Conservation (phyloP, 2,329 filamentous ascomycete species). For the Fusarium ambrosium region DNA sequence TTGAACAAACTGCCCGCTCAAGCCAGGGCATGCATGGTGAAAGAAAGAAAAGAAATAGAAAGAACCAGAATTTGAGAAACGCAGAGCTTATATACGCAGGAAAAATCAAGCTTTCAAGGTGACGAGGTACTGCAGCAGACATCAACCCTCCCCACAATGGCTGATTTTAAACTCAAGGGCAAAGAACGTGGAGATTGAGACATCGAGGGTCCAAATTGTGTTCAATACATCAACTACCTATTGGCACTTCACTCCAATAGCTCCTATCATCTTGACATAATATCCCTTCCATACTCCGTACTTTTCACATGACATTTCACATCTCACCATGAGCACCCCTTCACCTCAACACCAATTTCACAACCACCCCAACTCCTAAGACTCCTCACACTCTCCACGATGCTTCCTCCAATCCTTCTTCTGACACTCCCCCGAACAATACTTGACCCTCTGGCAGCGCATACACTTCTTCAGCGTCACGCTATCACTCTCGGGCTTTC, state of each 20-base stretch:
- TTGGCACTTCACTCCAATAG: not conserved
- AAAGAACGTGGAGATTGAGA: not conserved
- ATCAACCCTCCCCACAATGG: not conserved
- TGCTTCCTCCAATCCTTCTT: slow-evolving; percentile 68
- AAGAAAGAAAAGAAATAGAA: slow-evolving; percentile 10
- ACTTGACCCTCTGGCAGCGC: slow-evolving; percentile 60
- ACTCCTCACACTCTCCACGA: slow-evolving; percentile 55
- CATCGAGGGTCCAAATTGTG: not conserved
- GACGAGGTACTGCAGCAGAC: not conserved
- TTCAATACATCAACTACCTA: not conserved
- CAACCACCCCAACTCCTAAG: not conserved
- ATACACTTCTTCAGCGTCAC: slow-evolving; percentile 59
- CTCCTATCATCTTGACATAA: not conserved
- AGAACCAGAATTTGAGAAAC: not conserved
- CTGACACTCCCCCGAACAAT: slow-evolving; percentile 68
- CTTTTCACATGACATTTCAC: not conserved
- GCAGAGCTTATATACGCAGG: slow-evolving; percentile 9
- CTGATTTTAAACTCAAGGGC: not conserved
- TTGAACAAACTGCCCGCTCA: slow-evolving; percentile 2
- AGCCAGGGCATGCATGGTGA: not conserved
- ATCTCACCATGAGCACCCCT: not conserved
- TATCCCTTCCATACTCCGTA: not conserved
- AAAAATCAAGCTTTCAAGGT: slow-evolving; percentile 14
- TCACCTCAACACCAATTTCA: not conserved
- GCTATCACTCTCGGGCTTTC: slow-evolving; percentile 48